Percentiles rank a stretch among this genome's conserved stretches.
These are phyloP conservation scores for Ascochyta koolunga DNA, from an alignment of 2,329 filamentous ascomycete species.

Conservation along the genomic window DNA sequence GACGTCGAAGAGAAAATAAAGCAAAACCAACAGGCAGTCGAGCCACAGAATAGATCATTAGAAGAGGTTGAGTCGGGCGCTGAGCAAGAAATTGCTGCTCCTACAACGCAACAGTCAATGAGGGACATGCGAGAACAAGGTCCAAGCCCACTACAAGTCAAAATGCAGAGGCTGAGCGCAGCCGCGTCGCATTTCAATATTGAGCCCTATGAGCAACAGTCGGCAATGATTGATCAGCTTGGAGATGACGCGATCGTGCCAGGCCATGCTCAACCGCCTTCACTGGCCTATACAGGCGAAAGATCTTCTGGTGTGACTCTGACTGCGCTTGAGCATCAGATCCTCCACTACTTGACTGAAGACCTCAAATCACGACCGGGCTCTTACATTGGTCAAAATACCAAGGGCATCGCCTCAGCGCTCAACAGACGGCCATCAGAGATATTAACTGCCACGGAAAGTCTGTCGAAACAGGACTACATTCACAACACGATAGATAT, in stretches of 20 bases:
- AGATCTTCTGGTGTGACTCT: not conserved
- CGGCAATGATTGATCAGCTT: not conserved
- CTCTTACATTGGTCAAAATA: slow-evolving; percentile 26
- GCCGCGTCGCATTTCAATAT: slow-evolving; percentile 5
- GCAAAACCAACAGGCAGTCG: not conserved
- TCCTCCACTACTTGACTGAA: slow-evolving; percentile 18
- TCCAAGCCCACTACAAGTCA: slow-evolving; percentile 14
- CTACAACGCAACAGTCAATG: not conserved
- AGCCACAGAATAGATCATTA: not conserved
- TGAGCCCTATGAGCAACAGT: slow-evolving; percentile 1
- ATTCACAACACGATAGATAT: slow-evolving; percentile 25
- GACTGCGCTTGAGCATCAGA: slow-evolving; percentile 9
- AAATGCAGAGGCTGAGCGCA: slow-evolving; percentile 17
- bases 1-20: not conserved
- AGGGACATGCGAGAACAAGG: not conserved
- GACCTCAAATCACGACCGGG: slow-evolving; percentile 22
- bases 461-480: slow-evolving; percentile 5
- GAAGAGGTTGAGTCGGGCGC: not conserved
- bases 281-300: not conserved
- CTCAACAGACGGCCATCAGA: not conserved
- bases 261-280: not conserved
- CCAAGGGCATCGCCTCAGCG: slow-evolving; percentile 13
- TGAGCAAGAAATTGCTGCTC: not conserved
- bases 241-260: not conserved
- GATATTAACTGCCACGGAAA: not conserved